Base-by-base conservation (phyloP, 371 early-diverging fungal genomes). In the Mucor sp. region DNA sequence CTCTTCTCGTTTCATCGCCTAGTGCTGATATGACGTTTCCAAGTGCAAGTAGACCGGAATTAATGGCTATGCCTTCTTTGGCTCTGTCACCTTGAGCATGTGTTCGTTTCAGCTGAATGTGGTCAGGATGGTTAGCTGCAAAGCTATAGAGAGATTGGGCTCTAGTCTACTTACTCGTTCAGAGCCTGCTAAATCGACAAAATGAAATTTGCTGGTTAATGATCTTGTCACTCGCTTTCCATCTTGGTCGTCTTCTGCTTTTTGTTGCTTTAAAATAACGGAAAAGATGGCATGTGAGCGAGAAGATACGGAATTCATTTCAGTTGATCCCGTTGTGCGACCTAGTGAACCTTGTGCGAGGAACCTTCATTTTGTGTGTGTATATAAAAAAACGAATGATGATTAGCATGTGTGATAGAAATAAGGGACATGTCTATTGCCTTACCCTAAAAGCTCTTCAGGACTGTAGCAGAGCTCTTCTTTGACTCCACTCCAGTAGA, bases 121-220 rank as follows among this genome's bases (percentile, higher is more conserved):
- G 23, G n/a, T 44, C n/a, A 37, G 14, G 30, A 6, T 37, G 30
- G 30, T 37, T 14, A 39, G 58, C 4, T 15, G 21, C 27, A 19
- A 32, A 21, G 3, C 12, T 2, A 30, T 30, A 6, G 30, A 30
- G 30, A 30, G 30, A 30, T 30, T 30, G 30, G 30, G 4, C 30
- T 30, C 30, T 30, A 6, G 4, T 4, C 35, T 21, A 57, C 68
- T 30, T 77, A 77, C 68, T 60, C 99, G 88, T 78, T 99, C 99
- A 28, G 94, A 94, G 23, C 99, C 99, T 37, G 99, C 99, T 71
- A 99, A 82, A 85, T 99, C 99, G 28, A 99, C 99, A 87, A 99
- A 99, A 75, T 97, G 95, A 68, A 97, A 95, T 81, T 98, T 99
- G 58, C 78, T 77, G 12, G 68, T 58, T 7, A 74, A 27, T 17